Evolutionary conservation across 768 basidiomycete genomes (phyloP).

Genomic region (Auriscalpium orientale): DNA sequence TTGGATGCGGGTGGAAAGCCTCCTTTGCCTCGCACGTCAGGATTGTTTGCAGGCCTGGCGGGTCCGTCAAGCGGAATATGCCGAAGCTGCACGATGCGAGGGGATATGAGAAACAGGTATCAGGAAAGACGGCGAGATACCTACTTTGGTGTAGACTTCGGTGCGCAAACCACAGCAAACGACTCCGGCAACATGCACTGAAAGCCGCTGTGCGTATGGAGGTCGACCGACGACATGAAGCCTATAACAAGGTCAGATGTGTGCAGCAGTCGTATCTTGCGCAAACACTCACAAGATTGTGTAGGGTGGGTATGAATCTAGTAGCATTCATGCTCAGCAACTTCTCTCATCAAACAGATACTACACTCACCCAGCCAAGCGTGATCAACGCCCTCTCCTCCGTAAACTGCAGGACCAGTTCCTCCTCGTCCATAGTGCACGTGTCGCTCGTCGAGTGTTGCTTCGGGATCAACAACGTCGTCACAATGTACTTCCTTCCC

Average conservation of each 20-base stretch:
- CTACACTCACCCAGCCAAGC: constrained; percentile 75
- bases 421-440: constrained; percentile 90
- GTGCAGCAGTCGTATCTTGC: not conserved
- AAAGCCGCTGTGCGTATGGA: constrained; percentile 88
- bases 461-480: constrained; percentile 79
- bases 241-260: constrained; percentile 29
- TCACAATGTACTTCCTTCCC: constrained; percentile 60
- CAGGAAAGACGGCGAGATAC: constrained; percentile 16
- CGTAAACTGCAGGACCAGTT: constrained; percentile 78
- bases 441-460: constrained; percentile 86
- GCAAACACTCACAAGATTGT: constrained; percentile 58
- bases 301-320: constrained; percentile 93
- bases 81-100: constrained; percentile 49
- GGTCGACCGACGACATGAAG: constrained; percentile 92
- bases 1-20: constrained; percentile 83
- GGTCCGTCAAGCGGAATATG: constrained; percentile 85
- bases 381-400: constrained; percentile 77
- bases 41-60: constrained; percentile 71
- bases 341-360: not conserved
- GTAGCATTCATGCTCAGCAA: not conserved
- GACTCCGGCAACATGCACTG: constrained; percentile 88
- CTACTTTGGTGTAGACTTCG: constrained; percentile 67
- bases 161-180: constrained; percentile 89
- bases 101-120: constrained; percentile 2
- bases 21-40: constrained; percentile 60